Percentiles rank a stretch among this genome's conserved stretches.
These are phyloP conservation scores for Mytilinidion resinicola DNA, from an alignment of 495 filamentous ascomycete genomes.

Conservation along the genomic window DNA sequence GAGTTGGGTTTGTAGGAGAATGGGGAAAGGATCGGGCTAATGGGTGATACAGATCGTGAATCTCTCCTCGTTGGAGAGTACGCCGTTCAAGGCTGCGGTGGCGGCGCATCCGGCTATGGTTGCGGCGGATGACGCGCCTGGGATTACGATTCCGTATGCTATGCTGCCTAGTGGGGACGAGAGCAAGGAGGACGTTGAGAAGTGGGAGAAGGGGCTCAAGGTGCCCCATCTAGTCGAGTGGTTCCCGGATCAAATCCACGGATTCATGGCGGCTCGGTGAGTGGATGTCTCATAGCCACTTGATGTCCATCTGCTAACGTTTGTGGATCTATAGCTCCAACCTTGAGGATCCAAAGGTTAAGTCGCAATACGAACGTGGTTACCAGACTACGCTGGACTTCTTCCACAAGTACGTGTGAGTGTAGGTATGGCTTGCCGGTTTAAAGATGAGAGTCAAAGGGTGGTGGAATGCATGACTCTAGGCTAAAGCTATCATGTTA, in stretches of 20 bases:
- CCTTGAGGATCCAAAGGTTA: constrained; percentile 4
- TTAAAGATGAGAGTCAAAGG: no score
- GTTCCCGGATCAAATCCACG: constrained; percentile 76
- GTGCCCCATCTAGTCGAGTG: constrained; percentile 71
- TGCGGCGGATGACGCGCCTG: constrained; percentile 42
- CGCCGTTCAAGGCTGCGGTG: constrained; percentile 61
- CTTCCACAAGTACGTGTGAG: constrained; percentile 5
- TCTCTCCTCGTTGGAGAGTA: constrained; percentile 53
- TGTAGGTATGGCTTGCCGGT: not conserved
- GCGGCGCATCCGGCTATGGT: constrained; percentile 85
- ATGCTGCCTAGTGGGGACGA: constrained; percentile 42
- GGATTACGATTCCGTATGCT: constrained; percentile 32
- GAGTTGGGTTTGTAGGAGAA: not conserved
- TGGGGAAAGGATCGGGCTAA: not conserved
- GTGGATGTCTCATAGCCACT: not conserved
- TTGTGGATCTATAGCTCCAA: constrained; percentile 4
- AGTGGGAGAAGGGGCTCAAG: constrained; percentile 61
- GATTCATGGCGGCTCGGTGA: constrained; percentile 77
- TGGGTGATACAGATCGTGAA: constrained; percentile 44
- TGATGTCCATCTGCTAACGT: no score
- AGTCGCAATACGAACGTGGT: not conserved
- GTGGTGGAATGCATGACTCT: no score
- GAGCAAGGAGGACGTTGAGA: constrained; percentile 61
- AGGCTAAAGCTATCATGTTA: no score
- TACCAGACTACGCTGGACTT: constrained; percentile 2